Base-by-base conservation (phyloP, 257 asterid genomes). In the Solanum lignicaule region DNA sequence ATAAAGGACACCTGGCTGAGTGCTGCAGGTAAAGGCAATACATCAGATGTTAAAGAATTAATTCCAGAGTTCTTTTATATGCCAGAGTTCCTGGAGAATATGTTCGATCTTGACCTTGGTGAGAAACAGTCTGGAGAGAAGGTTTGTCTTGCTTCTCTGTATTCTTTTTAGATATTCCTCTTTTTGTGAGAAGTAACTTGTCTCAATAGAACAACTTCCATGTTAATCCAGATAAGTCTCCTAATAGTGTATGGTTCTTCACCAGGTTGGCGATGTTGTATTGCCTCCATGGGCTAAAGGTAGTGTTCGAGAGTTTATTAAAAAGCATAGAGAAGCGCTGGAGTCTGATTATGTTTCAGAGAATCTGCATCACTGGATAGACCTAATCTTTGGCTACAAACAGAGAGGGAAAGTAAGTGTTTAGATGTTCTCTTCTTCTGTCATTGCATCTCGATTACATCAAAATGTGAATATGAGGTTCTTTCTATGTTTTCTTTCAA, bases 111-210 rank as follows among this genome's bases (percentile, higher is more conserved):
- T 78, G 98, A 97, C 92, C 92, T 97, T 95, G 99, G 99, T 14
- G 99, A 97, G 95, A 97, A 97, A 92, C 99, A 97, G 90, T 97
- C 99, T 14, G 99, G 99, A 88, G 99, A 97, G 89, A 97, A 95
- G 99, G 99, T 97, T 84, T 23, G 96, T 87, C 85, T 86, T 48
- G 46, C 9, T 87, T 87, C 74, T 86, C 48, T 31, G 20, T 23
- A 39, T 89, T 15, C 68, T 71, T 36, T 48, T 84, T 66, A 13
- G 69, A 25, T 38, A 78, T 31, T 43, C 62, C 32, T n/a, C 62
- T 32, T 21, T 60, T 82, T 83, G n/a, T 83, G 6, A 72, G 43
- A 11, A 20, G 46, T n/a, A 69, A 33, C 43, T 65, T 65, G 7
- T 29, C 60, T 35, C 9, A 38, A 62, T 38, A 84, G 52, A 66